Evolutionary conservation across 495 filamentous ascomycete genomes (phyloP), one percentile per base, ranked within the genome.

Genomic region (Massariosphaeria phaeospora): DNA sequence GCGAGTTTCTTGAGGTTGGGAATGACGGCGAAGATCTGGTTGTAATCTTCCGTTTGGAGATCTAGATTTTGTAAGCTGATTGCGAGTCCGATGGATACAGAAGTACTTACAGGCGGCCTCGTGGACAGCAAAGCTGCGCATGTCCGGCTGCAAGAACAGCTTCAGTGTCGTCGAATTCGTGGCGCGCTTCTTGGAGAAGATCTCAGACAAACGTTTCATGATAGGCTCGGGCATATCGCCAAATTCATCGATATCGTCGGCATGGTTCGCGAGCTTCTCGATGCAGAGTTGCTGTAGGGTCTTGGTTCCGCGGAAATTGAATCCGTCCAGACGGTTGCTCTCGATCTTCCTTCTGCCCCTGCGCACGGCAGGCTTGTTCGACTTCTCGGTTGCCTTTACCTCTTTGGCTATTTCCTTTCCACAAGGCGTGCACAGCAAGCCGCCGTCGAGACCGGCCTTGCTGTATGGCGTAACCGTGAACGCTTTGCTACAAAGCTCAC

Each of bases 381-480:
- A 76, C 15, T 80, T 73, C 57, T 86, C 82, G 54, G 83, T 79
- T 15, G 76, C 73, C 52, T 83, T 69, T 11, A 57, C 40, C 11
- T 73, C 79, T 48, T 82, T 80, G 27, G 73, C 75, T 21, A 86
- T 71, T 34, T 87, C 82, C 61, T 84, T 91, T n/a, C 90, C 86
- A 63, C 93, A 98, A 44, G 85, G 83, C 0, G 73, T 73, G 67
- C 93, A 98, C 11, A 98, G 75, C 17, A 98, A 71, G 15, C 90
- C 91, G 1, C 90, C 90, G 15, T 84, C 75, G 0, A 86, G 84
- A 12, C 85, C 86, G n/a, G 81, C 77, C 61, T 88, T 86, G 58
- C 83, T 86, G 66, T 98, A 98, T 0, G 89, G 73, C 0, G 93
- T 96, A 24, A 98, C 93, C 0, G 89, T 96, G 65, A 98, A 98